Conservation (phyloP, 2,329 filamentous ascomycete genomes). For the Thyridium curvatum region DNA sequence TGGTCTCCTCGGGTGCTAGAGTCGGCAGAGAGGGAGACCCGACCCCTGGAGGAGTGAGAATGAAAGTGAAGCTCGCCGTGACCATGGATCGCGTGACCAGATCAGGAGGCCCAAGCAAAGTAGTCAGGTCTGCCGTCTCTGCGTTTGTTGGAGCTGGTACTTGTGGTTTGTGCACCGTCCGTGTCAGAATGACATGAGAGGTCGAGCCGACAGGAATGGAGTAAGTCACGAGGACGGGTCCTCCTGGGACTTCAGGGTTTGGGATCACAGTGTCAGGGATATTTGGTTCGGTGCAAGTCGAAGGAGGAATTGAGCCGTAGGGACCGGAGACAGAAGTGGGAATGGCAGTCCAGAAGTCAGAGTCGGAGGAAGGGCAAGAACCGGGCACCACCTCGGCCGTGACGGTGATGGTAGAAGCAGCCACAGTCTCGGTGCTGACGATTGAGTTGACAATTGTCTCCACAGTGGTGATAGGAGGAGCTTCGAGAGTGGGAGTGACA, state of each 20-base stretch:
- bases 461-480: conserved; percentile 6
- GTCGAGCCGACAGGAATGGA: neutral
- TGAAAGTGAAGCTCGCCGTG: conserved; percentile 14
- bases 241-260: neutral
- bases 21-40: no score
- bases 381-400: neutral
- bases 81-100: conserved; percentile 1
- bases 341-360: no score
- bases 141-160: no score
- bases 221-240: neutral
- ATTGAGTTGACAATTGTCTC: conserved; percentile 6
- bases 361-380: neutral
- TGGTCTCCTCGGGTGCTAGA: no score
- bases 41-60: neutral
- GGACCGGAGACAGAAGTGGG: no score
- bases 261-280: neutral
- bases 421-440: conserved; percentile 10
- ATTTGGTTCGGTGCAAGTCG: neutral
- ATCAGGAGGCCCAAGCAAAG: no score
- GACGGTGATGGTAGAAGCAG: conserved; percentile 3
- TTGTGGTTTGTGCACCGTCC: no score
- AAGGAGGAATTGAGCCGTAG: conserved; percentile 1
- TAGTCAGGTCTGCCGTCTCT: no score
- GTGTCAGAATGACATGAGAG: no score
- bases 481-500: conserved; percentile 25